Conservation (phyloP, 1,139 yeast species). For the Sugiyamaella novakii region DNA sequence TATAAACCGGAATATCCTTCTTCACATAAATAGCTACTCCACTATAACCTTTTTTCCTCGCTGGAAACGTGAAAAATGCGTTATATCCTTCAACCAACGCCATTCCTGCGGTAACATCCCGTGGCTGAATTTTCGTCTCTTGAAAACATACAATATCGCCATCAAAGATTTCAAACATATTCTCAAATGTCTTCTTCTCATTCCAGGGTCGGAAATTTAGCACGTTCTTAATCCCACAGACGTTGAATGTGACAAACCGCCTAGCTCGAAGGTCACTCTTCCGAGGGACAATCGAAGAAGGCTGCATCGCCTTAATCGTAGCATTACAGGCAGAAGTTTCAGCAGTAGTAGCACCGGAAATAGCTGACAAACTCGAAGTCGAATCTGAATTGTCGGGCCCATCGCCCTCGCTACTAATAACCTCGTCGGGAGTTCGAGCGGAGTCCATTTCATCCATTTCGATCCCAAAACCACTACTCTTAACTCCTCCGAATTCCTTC, state of each 20-base stretch:
- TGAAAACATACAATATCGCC: slow-evolving; percentile 83
- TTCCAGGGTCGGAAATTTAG: slow-evolving; percentile 86
- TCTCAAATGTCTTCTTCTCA: slow-evolving; percentile 50
- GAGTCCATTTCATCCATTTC: too few relatives aligned
- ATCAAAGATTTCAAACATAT: slow-evolving; percentile 56
- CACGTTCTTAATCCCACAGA: slow-evolving; percentile 80
- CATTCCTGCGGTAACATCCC: slow-evolving; percentile 51
- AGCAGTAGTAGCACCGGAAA: too few relatives aligned
- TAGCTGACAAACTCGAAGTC: too few relatives aligned
- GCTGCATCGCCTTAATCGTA: background rate
- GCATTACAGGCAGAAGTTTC: too few relatives aligned
- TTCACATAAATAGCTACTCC: slow-evolving; percentile 89
- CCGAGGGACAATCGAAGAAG: background rate
- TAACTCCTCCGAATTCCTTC: too few relatives aligned
- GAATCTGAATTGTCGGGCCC: too few relatives aligned
- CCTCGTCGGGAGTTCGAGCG: too few relatives aligned
- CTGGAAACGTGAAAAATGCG: slow-evolving; percentile 72
- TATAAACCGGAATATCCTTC: slow-evolving; percentile 50
- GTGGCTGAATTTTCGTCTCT: slow-evolving; percentile 71
- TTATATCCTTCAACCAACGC: slow-evolving; percentile 61
- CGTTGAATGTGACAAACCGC: slow-evolving; percentile 73
- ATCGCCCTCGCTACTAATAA: too few relatives aligned
- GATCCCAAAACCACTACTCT: too few relatives aligned
- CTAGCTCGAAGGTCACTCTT: background rate
- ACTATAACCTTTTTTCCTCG: slow-evolving; percentile 68